Evolutionary conservation across 257 asterid species (phyloP), one percentile per base, ranked within the genome.

Genomic region (Eustoma russellianum): DNA sequence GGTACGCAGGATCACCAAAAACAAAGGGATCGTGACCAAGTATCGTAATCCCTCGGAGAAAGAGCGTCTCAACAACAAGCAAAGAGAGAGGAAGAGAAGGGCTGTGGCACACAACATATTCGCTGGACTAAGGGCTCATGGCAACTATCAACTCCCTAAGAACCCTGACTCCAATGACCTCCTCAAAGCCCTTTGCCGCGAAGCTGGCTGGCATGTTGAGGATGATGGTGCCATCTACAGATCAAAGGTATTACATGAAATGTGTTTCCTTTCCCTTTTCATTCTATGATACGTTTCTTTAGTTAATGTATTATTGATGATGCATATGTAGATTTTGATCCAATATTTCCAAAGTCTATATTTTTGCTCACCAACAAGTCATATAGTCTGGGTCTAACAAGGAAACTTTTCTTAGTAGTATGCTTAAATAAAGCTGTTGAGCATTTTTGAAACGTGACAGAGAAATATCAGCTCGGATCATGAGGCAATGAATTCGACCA

Each of bases 141-240:
- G 91, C 1, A 74, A 75, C 76, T 88, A 78, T 68, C 41, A 52
- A 5, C 93, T 85, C 4, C 86, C 91, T 0, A 80, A 70, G 56
- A 86, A 88, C 9, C 77, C 86, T 0, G 95, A 85, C 63, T 59
- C 77, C 1, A 88, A 85, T 48, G 97, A 85, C 62, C 74, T 88
- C 19, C 86, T 88, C 63, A 80, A 43, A 63, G 97, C 91, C 1
- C 82, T 88, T 0, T 85, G 97, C 41, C 51, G 66, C 5, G 97
- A 88, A 57, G 95, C 94, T 3, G 97, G 97, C 0, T 88, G 95
- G 97, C 78, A 53, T 18, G 94, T 88, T 11, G 80, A 77, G 9
- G 85, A 80, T 0, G 95, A 85, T 41, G 97, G 97, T 14, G 75
- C 81, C 0, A 50, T 83, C 18, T 67, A 15, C 30, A 74, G 65